phyloP scores from a whole-genome alignment of 1,139 yeast genomes.

The Pichia terricola region DNA sequence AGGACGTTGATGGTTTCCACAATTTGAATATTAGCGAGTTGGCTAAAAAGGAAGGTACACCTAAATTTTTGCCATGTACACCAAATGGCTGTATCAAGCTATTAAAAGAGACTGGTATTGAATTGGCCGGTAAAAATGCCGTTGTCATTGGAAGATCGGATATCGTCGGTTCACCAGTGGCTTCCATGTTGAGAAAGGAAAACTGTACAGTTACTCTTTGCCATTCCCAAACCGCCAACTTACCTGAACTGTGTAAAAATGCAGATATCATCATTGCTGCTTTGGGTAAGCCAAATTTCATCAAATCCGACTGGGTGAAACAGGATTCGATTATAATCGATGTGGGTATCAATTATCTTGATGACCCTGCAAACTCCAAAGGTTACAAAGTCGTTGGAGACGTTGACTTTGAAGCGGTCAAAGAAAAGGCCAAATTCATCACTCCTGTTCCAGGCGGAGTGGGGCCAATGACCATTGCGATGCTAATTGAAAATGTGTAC shows the following conservation, averaged over 20 bases:
- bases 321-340: slow-evolving; percentile 82
- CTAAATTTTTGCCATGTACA: slow-evolving; percentile 86
- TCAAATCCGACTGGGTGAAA: slow-evolving; percentile 86
- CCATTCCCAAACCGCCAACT: slow-evolving; percentile 67
- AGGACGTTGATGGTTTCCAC: slow-evolving; percentile 96
- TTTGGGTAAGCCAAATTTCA: slow-evolving; percentile 73
- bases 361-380: slow-evolving; percentile 65
- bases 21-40: slow-evolving; percentile 86
- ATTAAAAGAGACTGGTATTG: slow-evolving; percentile 52
- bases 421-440: slow-evolving; percentile 58
- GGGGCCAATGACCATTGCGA: slow-evolving; percentile 99
- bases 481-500: slow-evolving; percentile 81
- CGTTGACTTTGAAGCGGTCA: slow-evolving; percentile 68
- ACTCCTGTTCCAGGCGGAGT: slow-evolving; percentile 99
- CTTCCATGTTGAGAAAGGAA: slow-evolving; percentile 66
- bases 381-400: slow-evolving; percentile 92
- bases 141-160: slow-evolving; percentile 95
- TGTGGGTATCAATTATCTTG: slow-evolving; percentile 89
- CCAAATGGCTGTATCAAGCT: slow-evolving; percentile 89
- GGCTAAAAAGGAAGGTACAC: slow-evolving; percentile 80
- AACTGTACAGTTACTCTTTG: slow-evolving; percentile 83
- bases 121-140: slow-evolving; percentile 69
- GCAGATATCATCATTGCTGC: slow-evolving; percentile 95
- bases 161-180: slow-evolving; percentile 91
- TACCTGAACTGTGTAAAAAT: slow-evolving; percentile 47